Evolutionary conservation across 2,329 filamentous ascomycete genomes (phyloP), one percentile per base, ranked within the genome.

Genomic region (Thermothelomyces thermophilus): DNA sequence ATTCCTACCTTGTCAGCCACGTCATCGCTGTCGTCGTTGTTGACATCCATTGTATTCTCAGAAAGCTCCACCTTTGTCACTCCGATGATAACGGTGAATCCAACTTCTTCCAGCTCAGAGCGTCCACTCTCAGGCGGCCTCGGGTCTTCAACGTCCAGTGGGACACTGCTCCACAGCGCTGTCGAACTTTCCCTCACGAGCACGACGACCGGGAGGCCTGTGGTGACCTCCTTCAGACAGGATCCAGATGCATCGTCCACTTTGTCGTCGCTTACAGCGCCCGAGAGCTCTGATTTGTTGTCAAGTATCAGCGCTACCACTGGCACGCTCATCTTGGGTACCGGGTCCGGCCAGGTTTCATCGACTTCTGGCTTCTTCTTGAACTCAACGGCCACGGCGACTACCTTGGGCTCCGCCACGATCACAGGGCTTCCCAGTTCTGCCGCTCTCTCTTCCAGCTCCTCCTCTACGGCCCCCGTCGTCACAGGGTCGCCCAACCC

Each of bases 401-500:
- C 35, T n/a, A 20, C 11, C 10, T 8, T 22, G 3, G 30, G 41
- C 19, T 30, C 34, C 8, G 28, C 50, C 10, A 16, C 33, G 5
- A 43, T 34, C 8, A 36, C 43, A 10, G 41, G 22, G 16, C 17
- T 44, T 46, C 17, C 48, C 5, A 34, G 44, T 20, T 41, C 53
- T 7, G 35, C 44, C 17, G 30, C 53, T 16, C 9, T 41, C 20
- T n/a, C 41, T n/a, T 10, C 14, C 30, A 17, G 19, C 41, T n/a
- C 24, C 10, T 33, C 51, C 13, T 54, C 46, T 24, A 44, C 60
- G 20, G 53, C 50, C 7, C 59, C 63, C 24, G 60, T 62, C 24
- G 60, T 65, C 16, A 74, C 71, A 3, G 68, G 70, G 6, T 55
- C 60, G 1, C 63, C 69, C 1, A 65, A 71, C 53, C 48, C 56